Base-by-base conservation (phyloP, 345 rosid species). In the Brassica incana region DNA sequence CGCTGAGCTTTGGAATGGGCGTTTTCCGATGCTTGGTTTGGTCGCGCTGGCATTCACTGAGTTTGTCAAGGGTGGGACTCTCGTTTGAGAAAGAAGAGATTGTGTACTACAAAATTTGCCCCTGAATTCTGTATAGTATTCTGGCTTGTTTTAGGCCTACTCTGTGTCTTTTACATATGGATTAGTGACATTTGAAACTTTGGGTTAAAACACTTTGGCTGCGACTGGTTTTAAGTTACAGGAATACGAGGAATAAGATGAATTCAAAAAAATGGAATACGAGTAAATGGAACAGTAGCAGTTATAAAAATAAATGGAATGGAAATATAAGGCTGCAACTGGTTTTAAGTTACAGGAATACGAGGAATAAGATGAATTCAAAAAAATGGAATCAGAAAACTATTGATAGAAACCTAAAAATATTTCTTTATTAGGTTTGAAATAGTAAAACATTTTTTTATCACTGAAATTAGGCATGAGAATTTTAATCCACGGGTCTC, bases 1-100 rank as follows among this genome's bases (percentile, higher is more conserved):
- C 64, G 96, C 98, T 2, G 96, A 94, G 87, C 66, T 89, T 5
- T 87, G 91, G 97, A 94, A 92, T 50, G 98, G 97, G 0, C 90
- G 96, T 56, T 71, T 94, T 0, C 97, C 98, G 0, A 89, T 94
- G 98, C 59, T 92, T 15, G 98, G 98, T 38, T 78, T 92, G 25
- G 85, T 92, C 1, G 97, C 97, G 3, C 74, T 94, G 69, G 97
- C 96, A 0, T 84, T 86, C 78, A 89, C 98, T 0, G 97, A 94
- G 79, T 89, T 62, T 43, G 88, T 92, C 1, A 87, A 86, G 77
- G 96, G 96, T 1, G 88, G 97, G 10, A 71, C 88, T 0, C 87
- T 89, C 0, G 79, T 90, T 11, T 92, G 66, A 80, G 54, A 66
- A 8, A 18, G 10, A 2, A n/a, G 83, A 75, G 70, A 43, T 43